Evolutionary conservation across 2,329 filamentous ascomycete genomes (phyloP), one percentile per base, ranked within the genome.

Genomic region (Exophiala oligosperma): DNA sequence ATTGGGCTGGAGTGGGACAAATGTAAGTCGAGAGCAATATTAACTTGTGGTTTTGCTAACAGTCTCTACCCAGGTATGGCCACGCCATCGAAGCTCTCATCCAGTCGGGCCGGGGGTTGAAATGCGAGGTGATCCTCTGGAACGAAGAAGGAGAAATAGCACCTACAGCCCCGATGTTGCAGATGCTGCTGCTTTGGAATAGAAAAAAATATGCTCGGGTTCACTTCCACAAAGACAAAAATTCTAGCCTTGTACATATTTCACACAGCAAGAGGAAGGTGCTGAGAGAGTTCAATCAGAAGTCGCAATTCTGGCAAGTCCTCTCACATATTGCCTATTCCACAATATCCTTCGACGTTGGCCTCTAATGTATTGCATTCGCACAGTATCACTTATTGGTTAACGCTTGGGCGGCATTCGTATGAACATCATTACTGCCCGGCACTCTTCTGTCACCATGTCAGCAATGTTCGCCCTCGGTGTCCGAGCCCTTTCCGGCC

Each of bases 1-100:
- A 69, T 78, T 97, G 67, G 94, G 94, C 60, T 99, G 94, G 94
- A 87, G 89, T 64, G 88, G 88, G 54, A 97, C 94, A 60, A 96
- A 94, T 85, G 94, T 97, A 81, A 56, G 62, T 38, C n/a, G 26
- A 26, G 29, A 49, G 46, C 9, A 35, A 9, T 29, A 9, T 28
- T 4, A 29, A 48, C 24, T 28, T 28, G 46, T 14, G 17, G 12
- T 11, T 43, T 28, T 43, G 49, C 26, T 32, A 21, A 48, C 24
- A 28, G 8, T n/a, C 3, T 32, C 6, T 4, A 9, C 52, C 14
- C 50, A 67, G 62, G 62, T 65, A 46, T 65, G 57, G 60, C 64
- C 63, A 9, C 60, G 60, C 37, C 51, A 63, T 52, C 61, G 64
- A 48, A 53, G 44, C 35, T 58, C 65, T 35, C 84, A 89, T 61